These are phyloP conservation scores for Eimeria brunetti DNA, from an alignment of 169 alveolate genomes.

Conservation along the genomic window DNA sequence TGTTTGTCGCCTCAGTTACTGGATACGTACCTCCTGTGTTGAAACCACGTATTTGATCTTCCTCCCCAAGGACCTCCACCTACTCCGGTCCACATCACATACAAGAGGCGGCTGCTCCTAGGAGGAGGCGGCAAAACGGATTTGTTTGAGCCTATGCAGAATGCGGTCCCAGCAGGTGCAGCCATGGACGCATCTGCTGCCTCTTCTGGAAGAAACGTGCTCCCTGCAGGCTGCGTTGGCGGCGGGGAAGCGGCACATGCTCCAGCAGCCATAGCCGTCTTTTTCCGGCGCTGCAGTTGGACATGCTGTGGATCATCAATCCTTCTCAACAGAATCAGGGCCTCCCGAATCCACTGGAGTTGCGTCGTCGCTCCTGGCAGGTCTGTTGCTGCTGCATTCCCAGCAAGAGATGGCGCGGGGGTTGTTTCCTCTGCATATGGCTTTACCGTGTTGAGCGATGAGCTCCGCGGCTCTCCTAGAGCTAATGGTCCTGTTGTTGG, in stretches of 20 bases:
- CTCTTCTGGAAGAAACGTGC: constrained; percentile 5
- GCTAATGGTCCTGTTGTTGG: background rate
- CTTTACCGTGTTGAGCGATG: background rate
- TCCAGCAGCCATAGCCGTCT: constrained; percentile 27
- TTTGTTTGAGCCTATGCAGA: background rate
- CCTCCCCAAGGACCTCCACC: constrained; percentile 76
- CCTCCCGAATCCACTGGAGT: constrained; percentile 73
- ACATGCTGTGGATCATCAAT: constrained; percentile 63
- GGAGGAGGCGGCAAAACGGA: background rate
- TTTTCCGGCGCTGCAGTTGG: constrained; percentile 72
- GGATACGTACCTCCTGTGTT: constrained; percentile 46
- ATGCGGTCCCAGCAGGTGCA: background rate
- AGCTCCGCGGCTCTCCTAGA: background rate
- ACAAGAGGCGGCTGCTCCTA: constrained; percentile 51
- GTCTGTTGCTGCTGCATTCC: constrained; percentile 1
- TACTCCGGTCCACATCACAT: constrained; percentile 58
- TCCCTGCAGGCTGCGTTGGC: constrained; percentile 30
- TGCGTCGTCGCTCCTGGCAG: constrained; percentile 22
- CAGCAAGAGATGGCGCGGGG: background rate
- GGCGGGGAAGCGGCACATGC: constrained; percentile 27
- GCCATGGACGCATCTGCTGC: background rate
- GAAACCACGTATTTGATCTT: constrained; percentile 47
- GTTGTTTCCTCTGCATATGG: constrained; percentile 12
- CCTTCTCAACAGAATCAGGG: constrained; percentile 53
- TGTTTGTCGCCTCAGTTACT: background rate